Conservation (phyloP, 148 eudicot genomes). For the Chenopodium quinoa region DNA sequence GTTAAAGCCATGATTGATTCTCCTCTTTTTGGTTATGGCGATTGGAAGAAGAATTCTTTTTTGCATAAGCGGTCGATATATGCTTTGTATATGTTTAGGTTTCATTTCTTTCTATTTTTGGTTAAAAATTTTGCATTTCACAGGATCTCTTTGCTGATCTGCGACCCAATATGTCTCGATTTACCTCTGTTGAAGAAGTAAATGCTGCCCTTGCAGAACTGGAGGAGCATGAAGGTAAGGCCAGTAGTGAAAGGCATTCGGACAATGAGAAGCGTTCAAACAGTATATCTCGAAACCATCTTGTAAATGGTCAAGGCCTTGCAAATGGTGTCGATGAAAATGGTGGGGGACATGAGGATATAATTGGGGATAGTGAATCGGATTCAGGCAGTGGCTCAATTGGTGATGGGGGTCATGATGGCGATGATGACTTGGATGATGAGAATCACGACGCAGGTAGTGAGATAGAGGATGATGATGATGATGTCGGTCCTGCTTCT, state of each 20-base stretch:
- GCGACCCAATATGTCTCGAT: conserved; percentile 89
- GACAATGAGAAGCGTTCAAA: conserved; percentile 54
- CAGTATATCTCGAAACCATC: conserved; percentile 39
- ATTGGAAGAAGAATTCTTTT: not conserved
- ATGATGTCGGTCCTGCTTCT: conserved; percentile 57
- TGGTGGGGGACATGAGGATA: conserved; percentile 63
- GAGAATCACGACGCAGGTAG: conserved; percentile 56
- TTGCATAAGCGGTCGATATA: not conserved
- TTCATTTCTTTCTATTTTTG: not conserved
- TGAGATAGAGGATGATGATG: conserved; percentile 73
- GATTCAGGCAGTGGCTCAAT: conserved; percentile 74
- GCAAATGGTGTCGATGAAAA: conserved; percentile 67
- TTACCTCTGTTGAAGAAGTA: conserved; percentile 76
- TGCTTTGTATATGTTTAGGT: not conserved
- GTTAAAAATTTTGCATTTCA: conserved; percentile 18
- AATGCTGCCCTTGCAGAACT: conserved; percentile 68
- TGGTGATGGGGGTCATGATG: conserved; percentile 59
- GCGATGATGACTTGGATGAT: conserved; percentile 74
- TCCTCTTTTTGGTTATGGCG: not conserved
- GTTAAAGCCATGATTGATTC: not conserved
- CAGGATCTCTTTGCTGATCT: conserved; percentile 94
- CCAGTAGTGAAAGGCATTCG: conserved; percentile 51
- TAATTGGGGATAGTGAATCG: conserved; percentile 53
- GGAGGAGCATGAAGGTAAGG: conserved; percentile 82
- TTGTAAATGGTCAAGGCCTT: conserved; percentile 50